A percentile compares a stretch with the other conserved stretches of the same genome.
Conservation (phyloP, 164 flowering plant species). For the Aristolochia fimbriata region DNA sequence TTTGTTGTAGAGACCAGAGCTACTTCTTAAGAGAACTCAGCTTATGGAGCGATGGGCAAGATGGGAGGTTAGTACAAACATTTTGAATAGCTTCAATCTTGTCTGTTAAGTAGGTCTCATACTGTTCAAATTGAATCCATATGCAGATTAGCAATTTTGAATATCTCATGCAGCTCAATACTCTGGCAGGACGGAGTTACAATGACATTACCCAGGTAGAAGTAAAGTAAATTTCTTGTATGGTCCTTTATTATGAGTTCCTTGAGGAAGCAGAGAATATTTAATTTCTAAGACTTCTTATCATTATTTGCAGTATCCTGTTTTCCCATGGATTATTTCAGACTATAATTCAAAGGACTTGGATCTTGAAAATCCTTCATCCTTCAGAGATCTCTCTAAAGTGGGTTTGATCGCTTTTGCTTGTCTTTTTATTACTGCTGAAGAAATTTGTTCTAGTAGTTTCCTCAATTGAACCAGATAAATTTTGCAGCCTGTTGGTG, state of each 20-base stretch:
- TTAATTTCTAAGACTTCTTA: conserved; percentile 3
- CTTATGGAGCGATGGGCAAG: conserved; percentile 99
- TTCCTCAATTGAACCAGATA: conserved; percentile 2
- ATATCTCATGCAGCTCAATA: conserved; percentile 94
- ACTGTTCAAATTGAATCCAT: background rate
- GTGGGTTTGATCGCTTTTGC: conserved; percentile 21
- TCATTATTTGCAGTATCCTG: conserved; percentile 73
- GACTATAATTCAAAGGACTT: conserved; percentile 71
- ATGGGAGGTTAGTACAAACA: conserved; percentile 67
- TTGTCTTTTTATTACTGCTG: background rate
- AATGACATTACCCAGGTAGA: conserved; percentile 96
- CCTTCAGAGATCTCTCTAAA: conserved; percentile 90
- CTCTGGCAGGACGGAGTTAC: conserved; percentile 96
- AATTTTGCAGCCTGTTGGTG: conserved; percentile 87
- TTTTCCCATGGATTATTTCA: conserved; percentile 96
- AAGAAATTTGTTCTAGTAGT: background rate
- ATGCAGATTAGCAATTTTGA: conserved; percentile 99
- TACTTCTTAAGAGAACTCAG: conserved; percentile 87
- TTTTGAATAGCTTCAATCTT: background rate
- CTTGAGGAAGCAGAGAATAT: background rate
- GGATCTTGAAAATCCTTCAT: conserved; percentile 68
- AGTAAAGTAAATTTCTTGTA: conserved; percentile 4
- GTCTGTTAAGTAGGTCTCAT: too few relatives aligned
- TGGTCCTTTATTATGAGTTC: background rate
- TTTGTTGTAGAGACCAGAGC: conserved; percentile 81